Evolutionary conservation across 2,329 filamentous ascomycete genomes (phyloP), one percentile per base, ranked within the genome.

Genomic region (Ascochyta fabae): DNA sequence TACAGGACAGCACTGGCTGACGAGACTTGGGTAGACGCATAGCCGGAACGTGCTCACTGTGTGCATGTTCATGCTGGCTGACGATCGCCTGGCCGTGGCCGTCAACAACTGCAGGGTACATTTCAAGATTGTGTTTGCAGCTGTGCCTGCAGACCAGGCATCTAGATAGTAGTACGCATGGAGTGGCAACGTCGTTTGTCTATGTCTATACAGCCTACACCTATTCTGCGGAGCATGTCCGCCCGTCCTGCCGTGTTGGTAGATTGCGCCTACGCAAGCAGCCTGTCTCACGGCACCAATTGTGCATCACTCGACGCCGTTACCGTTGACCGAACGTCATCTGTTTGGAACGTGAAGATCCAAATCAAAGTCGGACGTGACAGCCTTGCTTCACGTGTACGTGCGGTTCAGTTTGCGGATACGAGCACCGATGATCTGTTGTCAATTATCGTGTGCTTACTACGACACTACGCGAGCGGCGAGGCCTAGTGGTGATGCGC

Each of bases 391-490:
- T 48, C 48, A 44, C 53, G 50, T 47, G 51, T 13, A 47, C 54
- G 48, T 47, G 53, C 51, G 53, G 41, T 36, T 51, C 48, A 47
- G 42, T 40, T 34, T 35, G 43, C 35, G 42, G 29, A 63, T 58
- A 64, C 61, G 58, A 60, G 48, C n/a, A 27, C 31, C 43, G 44
- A 55, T 51, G 48, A 35, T 35, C 23, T 39, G 38, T 55, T 51
- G 53, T 19, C 59, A 66, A 63, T 63, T 56, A 53, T 61, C 57
- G 53, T 56, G 47, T 55, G 61, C 59, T 61, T 59, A 60, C 55
- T 53, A 27, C 42, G 41, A 54, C 58, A 60, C 55, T 53, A 31
- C 42, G 41, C 56, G 13, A 34, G 40, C 48, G 55, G 41, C 56
- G 13, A 34, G 40, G 46, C 57, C 53, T 56, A 58, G 52, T 42